Evolutionary conservation across 1,139 yeast genomes (phyloP), one percentile per base, ranked within the genome.

Genomic region (Debaryomyces robertsiae): DNA sequence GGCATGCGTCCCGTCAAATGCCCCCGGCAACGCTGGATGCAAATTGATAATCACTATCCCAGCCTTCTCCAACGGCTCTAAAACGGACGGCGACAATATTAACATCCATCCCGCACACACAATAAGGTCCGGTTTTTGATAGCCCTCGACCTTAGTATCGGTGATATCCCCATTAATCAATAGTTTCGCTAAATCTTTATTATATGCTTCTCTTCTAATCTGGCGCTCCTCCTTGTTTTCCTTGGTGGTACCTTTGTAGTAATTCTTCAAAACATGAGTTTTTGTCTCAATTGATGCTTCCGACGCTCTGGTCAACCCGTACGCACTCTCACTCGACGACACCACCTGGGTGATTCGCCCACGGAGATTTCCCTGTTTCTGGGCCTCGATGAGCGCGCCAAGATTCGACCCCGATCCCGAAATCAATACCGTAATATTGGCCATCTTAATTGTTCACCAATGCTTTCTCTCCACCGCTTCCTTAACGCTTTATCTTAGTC

Each of bases 41-140:
- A 93, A 69, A 58, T 93, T 93, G 55, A 93, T 90, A 47, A 93
- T 90, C 22, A 90, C 85, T 24, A 90, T 76, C 1, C 76, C 72
- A 3, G 76, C 79, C 6, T 73, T 61, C 40, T 73, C 80, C 34
- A 91, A 65, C 2, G 93, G 91, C 35, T 71, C 68, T 48, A 93
- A 70, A 46, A 88, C 89, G 13, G 79, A 72, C 2, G 90, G 83
- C 2, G 96, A 85, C 48, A 93, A 73, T 45, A 93, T 93, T 43
- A 93, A 77, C 93, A 93, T 84, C 98, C 98, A 93, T 2, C 98
- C 98, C 6, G 98, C 98, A 67, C 98, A 93, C 6, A 93, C 97
- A 36, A 93, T 82, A 49, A 93, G 72, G 50, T 85, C 86, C 3
- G 98, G 98, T 52, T 70, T 69, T 31, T 61, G 63, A 44, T 77